Evolutionary conservation across 1,284 basidiomycete species (phyloP).

Genomic region (Somion occarium): DNA sequence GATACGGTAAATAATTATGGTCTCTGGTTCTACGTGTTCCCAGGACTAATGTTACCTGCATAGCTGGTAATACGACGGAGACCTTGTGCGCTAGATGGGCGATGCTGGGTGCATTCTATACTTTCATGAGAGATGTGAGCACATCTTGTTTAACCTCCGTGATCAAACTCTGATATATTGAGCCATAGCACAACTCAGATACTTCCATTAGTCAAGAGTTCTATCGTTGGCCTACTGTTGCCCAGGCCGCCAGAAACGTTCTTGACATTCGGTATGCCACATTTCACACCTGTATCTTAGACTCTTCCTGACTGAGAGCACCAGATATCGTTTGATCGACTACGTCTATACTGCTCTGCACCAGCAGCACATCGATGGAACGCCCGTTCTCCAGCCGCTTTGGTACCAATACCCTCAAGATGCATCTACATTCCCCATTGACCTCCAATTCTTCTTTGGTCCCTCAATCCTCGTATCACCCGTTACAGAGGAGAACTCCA

Average conservation of each 20-base stretch:
- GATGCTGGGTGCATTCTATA: constrained; percentile 64
- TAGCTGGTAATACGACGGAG: constrained; percentile 56
- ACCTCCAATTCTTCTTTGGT: constrained; percentile 68
- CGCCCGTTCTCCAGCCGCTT: constrained; percentile 56
- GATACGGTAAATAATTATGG: constrained; percentile 40
- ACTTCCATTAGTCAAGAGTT: constrained; percentile 59
- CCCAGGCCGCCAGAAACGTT: constrained; percentile 56
- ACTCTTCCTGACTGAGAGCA: too few relatives aligned
- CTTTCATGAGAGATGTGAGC: constrained; percentile 65
- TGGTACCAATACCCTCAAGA: constrained; percentile 68
- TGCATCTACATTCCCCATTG: constrained; percentile 49
- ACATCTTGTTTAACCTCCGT: not conserved
- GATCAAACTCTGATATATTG: not conserved
- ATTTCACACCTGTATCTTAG: not conserved
- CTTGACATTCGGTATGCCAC: constrained; percentile 48
- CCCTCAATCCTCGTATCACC: constrained; percentile 64
- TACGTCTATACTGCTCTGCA: constrained; percentile 73
- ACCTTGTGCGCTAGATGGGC: constrained; percentile 65
- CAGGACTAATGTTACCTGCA: constrained; percentile 24
- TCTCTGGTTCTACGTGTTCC: not conserved
- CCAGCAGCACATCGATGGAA: constrained; percentile 50
- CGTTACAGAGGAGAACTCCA: constrained; percentile 58
- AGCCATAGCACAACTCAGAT: constrained; percentile 49
- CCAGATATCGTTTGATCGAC: constrained; percentile 64
- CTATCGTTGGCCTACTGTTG: constrained; percentile 57